These are phyloP conservation scores for Hypoxylon crocopeplum DNA, from an alignment of 495 filamentous ascomycete species.

Conservation along the genomic window DNA sequence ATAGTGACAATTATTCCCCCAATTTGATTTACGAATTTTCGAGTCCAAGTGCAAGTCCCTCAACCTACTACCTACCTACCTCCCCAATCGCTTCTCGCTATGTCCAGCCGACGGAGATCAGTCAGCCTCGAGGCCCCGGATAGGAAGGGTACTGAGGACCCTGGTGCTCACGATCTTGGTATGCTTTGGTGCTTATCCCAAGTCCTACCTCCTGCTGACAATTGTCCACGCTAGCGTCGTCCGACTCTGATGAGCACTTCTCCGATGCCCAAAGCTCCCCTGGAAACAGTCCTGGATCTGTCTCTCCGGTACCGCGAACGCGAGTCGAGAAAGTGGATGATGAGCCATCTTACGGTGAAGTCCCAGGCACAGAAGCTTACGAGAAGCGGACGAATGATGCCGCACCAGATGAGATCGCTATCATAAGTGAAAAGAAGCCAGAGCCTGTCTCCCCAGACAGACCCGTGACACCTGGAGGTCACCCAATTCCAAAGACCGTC, in stretches of 20 bases:
- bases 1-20: conserved; percentile 12
- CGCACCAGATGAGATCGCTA: conserved; percentile 72
- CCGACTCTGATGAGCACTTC: conserved; percentile 86
- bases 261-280: conserved; percentile 84
- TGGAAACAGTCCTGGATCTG: conserved; percentile 58
- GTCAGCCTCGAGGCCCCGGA: conserved; percentile 69
- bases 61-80: background rate
- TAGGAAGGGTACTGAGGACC: conserved; percentile 71
- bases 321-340: conserved; percentile 79
- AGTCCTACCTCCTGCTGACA: conserved; percentile 11
- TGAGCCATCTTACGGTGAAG: conserved; percentile 77
- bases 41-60: background rate
- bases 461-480: conserved; percentile 48
- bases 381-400: conserved; percentile 80
- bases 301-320: conserved; percentile 75
- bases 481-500: conserved; percentile 56
- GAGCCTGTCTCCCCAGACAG: conserved; percentile 35
- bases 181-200: conserved; percentile 36
- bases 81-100: conserved; percentile 21
- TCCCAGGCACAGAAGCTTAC: conserved; percentile 84
- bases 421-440: conserved; percentile 55
- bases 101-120: conserved; percentile 45
- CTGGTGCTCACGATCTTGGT: conserved; percentile 86
- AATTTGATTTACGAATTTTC: background rate
- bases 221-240: conserved; percentile 54